These are phyloP conservation scores for Ogataea corticis DNA, from an alignment of 805 yeast genomes.

Conservation along the genomic window DNA sequence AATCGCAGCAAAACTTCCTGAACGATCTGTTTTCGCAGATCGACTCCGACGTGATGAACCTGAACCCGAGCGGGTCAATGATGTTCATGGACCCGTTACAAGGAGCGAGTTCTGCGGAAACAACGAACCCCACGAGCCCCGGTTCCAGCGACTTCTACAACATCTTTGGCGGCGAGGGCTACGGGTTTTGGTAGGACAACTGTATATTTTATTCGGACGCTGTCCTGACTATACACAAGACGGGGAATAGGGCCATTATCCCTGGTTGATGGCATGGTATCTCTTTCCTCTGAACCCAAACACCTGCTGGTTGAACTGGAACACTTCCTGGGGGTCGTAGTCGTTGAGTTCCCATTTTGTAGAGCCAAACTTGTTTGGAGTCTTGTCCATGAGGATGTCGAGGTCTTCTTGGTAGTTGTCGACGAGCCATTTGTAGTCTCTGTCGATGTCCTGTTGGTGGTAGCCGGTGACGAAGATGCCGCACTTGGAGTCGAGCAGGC, in stretches of 20 bases:
- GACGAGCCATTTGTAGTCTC: conserved; percentile 72
- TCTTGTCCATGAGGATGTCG: conserved; percentile 77
- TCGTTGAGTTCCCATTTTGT: conserved; percentile 96
- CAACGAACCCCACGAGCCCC: not conserved
- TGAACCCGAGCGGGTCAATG: conserved; percentile 18
- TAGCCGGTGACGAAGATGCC: conserved; percentile 89
- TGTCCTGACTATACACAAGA: conserved; percentile 10
- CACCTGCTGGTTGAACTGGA: conserved; percentile 85
- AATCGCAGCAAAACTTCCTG: conserved; percentile 28
- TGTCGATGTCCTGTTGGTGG: conserved; percentile 67
- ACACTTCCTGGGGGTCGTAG: conserved; percentile 86
- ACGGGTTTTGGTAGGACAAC: conserved; percentile 28
- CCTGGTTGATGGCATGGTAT: conserved; percentile 72
- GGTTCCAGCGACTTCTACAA: conserved; percentile 14
- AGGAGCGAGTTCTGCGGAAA: not conserved
- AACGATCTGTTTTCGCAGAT: conserved; percentile 34
- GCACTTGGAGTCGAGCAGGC: conserved; percentile 89
- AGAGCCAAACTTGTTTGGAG: conserved; percentile 73
- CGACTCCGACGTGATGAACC: conserved; percentile 33
- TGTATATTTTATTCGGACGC: no score
- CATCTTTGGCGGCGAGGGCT: conserved; percentile 29
- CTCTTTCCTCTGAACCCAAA: conserved; percentile 96
- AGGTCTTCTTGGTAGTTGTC: conserved; percentile 69
- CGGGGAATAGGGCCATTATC: conserved; percentile 4
- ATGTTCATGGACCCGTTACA: conserved; percentile 12